Conservation (phyloP, 352 stramenopile species). For the Globisporangium orthogonon region DNA sequence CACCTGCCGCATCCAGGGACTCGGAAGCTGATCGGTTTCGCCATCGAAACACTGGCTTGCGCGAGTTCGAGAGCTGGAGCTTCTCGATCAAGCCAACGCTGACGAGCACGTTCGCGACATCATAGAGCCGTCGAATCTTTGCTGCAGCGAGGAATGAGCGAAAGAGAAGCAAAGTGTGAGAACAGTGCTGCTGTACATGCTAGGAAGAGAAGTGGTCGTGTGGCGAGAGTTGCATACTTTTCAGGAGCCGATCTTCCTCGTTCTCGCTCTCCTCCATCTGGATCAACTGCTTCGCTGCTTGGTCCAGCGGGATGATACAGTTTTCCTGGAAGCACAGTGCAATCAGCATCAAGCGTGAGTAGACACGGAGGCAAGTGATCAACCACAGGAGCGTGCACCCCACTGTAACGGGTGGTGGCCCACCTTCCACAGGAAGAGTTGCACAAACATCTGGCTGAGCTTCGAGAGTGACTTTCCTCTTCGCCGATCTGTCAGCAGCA, state of each 20-base stretch:
- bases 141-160: constrained; percentile 27
- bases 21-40: constrained; percentile 27
- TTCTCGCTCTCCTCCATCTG: constrained; percentile 76
- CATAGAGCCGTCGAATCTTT: constrained; percentile 95
- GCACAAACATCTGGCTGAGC: constrained; percentile 93
- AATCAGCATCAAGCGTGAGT: neutral
- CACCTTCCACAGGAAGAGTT: constrained; percentile 91
- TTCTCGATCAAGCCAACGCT: constrained; percentile 92
- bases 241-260: constrained; percentile 70
- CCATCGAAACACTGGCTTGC: constrained; percentile 85
- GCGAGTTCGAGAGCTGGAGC: constrained; percentile 70
- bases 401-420: neutral
- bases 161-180: neutral
- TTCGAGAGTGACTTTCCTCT: constrained; percentile 86
- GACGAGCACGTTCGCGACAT: constrained; percentile 96
- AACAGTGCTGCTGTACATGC: neutral
- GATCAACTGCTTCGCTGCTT: constrained; percentile 93
- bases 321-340: constrained; percentile 40
- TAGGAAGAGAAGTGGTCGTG: neutral
- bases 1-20: neutral
- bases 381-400: no score
- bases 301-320: constrained; percentile 89
- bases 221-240: constrained; percentile 40
- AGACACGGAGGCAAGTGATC: neutral
- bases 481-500: constrained; percentile 34